Evolutionary conservation across 2,329 filamentous ascomycete species (phyloP).

Genomic region (Phaeosphaeria sp.): DNA sequence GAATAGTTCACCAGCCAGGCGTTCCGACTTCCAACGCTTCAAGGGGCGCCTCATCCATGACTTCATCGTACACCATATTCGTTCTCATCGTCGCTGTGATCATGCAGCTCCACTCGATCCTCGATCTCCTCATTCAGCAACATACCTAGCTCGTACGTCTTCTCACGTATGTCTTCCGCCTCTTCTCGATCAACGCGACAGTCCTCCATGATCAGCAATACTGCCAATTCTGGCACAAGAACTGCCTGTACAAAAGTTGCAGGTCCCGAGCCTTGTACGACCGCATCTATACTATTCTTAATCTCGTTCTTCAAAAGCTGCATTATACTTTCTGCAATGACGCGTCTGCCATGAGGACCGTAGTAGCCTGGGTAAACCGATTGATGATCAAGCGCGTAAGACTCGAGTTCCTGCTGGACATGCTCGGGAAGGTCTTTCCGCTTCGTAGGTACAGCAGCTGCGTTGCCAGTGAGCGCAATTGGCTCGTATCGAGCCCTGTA

Average conservation of each 20-base stretch:
- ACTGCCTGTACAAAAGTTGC: constrained; percentile 50
- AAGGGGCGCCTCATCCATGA: too few species aligned
- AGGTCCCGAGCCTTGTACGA: constrained; percentile 39
- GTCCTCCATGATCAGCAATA: constrained; percentile 65
- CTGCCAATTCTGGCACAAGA: constrained; percentile 75
- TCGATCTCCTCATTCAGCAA: constrained; percentile 71
- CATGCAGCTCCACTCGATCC: constrained; percentile 52
- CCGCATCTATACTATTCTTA: constrained; percentile 31
- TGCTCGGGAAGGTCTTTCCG: constrained; percentile 55
- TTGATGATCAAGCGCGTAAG: constrained; percentile 25
- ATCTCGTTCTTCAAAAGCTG: constrained; percentile 34
- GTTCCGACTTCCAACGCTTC: neutral
- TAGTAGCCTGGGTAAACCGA: constrained; percentile 72
- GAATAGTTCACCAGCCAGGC: neutral
- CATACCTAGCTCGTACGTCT: constrained; percentile 72
- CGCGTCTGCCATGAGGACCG: constrained; percentile 73
- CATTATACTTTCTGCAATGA: constrained; percentile 65
- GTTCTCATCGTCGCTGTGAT: constrained; percentile 17
- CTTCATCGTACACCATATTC: constrained; percentile 2
- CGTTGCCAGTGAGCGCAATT: constrained; percentile 33
- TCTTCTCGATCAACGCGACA: constrained; percentile 52
- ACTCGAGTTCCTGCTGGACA: constrained; percentile 41
- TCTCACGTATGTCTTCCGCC: constrained; percentile 65
- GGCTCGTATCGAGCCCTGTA: constrained; percentile 29
- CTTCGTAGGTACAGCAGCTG: constrained; percentile 25